Base-by-base conservation (phyloP, 495 filamentous ascomycete species). In the Pyrenula aspistea region DNA sequence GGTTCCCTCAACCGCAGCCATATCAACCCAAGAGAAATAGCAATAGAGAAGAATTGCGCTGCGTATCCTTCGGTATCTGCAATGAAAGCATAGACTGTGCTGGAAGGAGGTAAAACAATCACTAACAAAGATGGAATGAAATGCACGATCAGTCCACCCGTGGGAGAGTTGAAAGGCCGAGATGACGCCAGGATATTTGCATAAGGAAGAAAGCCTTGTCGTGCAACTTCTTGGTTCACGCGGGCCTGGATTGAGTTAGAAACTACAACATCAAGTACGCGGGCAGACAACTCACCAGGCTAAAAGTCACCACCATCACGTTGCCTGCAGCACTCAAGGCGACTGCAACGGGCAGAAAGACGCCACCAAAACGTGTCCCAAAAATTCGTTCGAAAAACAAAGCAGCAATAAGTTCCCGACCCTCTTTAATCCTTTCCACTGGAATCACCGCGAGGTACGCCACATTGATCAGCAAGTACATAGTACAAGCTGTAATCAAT, bases 251-350 rank as follows among this genome's bases (percentile, higher is more conserved):
- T 4, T 10, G 10, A 8, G 20, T 52, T 24, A 52, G 50, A 20
- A 48, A 11, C 22, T 25, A 51, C 10, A 55, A 2, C 8, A 2
- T 21, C 31, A 42, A 42, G 10, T 20, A 52, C 20, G 4, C n/a
- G 8, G 10, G 50, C 19, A 52, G 22, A 21, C 20, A 52, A 24
- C 50, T 52, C 22, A 52, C 50, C 8, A 52, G 22, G 20, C 79
- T 69, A 65, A 86, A 89, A 8, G 84, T 86, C 4, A 87, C 85
- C 1, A 88, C 84, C 83, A 91, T 88, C 1, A 89, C 83, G 64
- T 89, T 89, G 0, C 86, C 86, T 0, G 77, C 80, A 0, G 83
- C 85, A 0, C 83, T 86, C 15, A 83, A 68, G 0, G 85, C 85
- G 53, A 90, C 78, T 12, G 83, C 78, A 10, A 86, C 61, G 2